phyloP scores from a whole-genome alignment of 306 rosid genomes.

The Nissolia schottii region DNA sequence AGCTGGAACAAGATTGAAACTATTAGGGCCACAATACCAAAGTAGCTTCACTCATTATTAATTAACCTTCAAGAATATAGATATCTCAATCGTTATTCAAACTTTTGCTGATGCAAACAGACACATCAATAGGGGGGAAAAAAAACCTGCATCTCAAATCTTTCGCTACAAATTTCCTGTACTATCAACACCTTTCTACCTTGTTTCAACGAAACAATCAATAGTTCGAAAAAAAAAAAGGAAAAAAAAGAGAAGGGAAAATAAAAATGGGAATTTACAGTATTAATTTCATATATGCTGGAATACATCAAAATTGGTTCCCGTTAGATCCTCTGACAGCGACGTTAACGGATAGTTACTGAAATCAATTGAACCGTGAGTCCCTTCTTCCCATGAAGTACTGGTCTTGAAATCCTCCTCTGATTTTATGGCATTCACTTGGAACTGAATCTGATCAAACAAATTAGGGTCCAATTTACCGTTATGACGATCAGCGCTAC shows the following conservation, averaged over 20 bases:
- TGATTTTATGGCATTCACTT: conserved; percentile 48
- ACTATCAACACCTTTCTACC: conserved; percentile 66
- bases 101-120: conserved; percentile 45
- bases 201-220: conserved; percentile 26
- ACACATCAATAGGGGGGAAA: conserved; percentile 29
- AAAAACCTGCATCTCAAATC: conserved; percentile 34
- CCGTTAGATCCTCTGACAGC: conserved; percentile 71
- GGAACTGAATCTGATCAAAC: conserved; percentile 67
- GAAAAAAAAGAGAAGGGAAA: neutral
- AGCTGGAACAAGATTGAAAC: conserved; percentile 29
- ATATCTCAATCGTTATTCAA: conserved; percentile 48
- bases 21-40: conserved; percentile 37
- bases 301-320: conserved; percentile 72
- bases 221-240: neutral
- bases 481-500: too few species aligned
- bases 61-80: conserved; percentile 32
- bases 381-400: conserved; percentile 58
- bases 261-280: conserved; percentile 50
- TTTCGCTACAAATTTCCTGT: conserved; percentile 49
- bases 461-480: conserved; percentile 52
- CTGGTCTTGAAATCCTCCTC: conserved; percentile 64
- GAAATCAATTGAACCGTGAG: conserved; percentile 64
- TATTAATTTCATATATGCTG: conserved; percentile 71
- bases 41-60: conserved; percentile 53
- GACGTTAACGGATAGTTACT: conserved; percentile 76